Percentiles rank a stretch among this genome's conserved stretches.
Evolutionary conservation across 2,329 filamentous ascomycete genomes (phyloP).

Genomic region (Chaetomiaceae sp.): DNA sequence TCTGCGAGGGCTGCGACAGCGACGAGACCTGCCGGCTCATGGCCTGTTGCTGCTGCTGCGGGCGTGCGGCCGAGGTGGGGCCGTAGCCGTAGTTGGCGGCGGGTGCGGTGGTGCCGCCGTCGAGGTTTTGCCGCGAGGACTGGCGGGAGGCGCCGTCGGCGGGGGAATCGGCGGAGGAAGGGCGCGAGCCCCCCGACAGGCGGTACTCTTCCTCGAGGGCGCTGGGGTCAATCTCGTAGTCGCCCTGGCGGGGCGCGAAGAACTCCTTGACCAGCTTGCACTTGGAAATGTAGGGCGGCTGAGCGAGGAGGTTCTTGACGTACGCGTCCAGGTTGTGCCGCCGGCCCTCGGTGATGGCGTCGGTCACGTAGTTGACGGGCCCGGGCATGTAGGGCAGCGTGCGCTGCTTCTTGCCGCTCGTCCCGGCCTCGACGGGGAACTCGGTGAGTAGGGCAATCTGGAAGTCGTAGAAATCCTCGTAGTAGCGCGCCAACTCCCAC

Average conservation of each 20-base stretch:
- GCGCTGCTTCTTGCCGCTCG: slow-evolving; percentile 69
- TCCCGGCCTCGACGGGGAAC: slow-evolving; percentile 89
- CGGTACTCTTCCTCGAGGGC: slow-evolving; percentile 63
- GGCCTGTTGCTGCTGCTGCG: slow-evolving; percentile 28
- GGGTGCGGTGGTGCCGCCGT: slow-evolving; percentile 32
- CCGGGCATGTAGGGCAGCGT: slow-evolving; percentile 96
- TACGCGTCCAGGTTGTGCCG: slow-evolving; percentile 92
- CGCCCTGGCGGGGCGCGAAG: slow-evolving; percentile 82
- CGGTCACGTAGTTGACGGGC: slow-evolving; percentile 95
- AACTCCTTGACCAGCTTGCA: slow-evolving; percentile 83
- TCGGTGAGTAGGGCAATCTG: slow-evolving; percentile 90
- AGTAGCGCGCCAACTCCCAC: slow-evolving; percentile 91
- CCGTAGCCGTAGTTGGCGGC: slow-evolving; percentile 47
- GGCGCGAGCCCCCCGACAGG: slow-evolving; percentile 63
- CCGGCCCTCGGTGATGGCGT: slow-evolving; percentile 89
- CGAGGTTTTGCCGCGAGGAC: slow-evolving; percentile 59
- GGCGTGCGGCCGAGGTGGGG: slow-evolving; percentile 32
- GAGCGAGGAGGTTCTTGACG: slow-evolving; percentile 80
- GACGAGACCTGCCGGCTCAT: slow-evolving; percentile 42
- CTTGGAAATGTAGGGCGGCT: slow-evolving; percentile 77
- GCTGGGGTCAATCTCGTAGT: slow-evolving; percentile 83
- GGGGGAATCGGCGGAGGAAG: slow-evolving; percentile 58
- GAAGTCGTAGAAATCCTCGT: slow-evolving; percentile 98
- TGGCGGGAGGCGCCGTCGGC: slow-evolving; percentile 56
- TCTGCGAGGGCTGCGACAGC: slow-evolving; percentile 48